Conservation (phyloP, 1,139 yeast genomes). For the Saccharomycopsis crataegensis region DNA sequence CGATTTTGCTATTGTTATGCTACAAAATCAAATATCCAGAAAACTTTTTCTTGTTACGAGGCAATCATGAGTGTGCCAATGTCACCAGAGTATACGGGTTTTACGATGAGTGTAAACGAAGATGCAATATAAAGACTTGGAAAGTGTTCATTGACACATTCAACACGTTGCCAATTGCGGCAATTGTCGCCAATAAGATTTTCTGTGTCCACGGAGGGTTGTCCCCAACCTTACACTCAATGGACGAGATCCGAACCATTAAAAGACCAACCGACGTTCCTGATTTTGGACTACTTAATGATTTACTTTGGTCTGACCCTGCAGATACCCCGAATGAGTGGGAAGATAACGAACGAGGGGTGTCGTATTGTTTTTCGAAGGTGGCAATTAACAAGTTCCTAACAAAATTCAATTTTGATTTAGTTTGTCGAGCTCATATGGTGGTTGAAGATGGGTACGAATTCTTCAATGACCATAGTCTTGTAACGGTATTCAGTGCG, state of each 20-base stretch:
- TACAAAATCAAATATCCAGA: constrained; percentile 96
- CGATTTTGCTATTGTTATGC: constrained; percentile 75
- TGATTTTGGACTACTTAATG: constrained; percentile 88
- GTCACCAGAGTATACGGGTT: constrained; percentile 95
- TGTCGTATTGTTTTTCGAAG: constrained; percentile 89
- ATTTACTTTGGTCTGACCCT: constrained; percentile 93
- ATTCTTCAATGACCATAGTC: constrained; percentile 85
- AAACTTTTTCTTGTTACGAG: constrained; percentile 84
- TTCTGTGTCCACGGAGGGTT: constrained; percentile 98
- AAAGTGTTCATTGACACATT: constrained; percentile 88
- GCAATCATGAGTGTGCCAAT: constrained; percentile 96
- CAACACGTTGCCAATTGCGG: constrained; percentile 90
- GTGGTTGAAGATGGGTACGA: constrained; percentile 98
- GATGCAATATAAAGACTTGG: constrained; percentile 92
- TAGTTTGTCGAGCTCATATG: constrained; percentile 97
- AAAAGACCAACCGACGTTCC: constrained; percentile 97
- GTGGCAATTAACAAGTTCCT: constrained; percentile 89
- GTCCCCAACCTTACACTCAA: constrained; percentile 80
- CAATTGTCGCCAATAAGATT: constrained; percentile 91
- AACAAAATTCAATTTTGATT: constrained; percentile 81
- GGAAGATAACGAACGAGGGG: constrained; percentile 98
- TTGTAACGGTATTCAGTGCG: constrained; percentile 93
- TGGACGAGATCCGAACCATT: constrained; percentile 87
- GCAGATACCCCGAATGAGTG: constrained; percentile 92
- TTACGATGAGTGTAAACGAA: constrained; percentile 93